Conservation (phyloP, 2,329 filamentous ascomycete genomes). For the Calonectria naviculata region DNA sequence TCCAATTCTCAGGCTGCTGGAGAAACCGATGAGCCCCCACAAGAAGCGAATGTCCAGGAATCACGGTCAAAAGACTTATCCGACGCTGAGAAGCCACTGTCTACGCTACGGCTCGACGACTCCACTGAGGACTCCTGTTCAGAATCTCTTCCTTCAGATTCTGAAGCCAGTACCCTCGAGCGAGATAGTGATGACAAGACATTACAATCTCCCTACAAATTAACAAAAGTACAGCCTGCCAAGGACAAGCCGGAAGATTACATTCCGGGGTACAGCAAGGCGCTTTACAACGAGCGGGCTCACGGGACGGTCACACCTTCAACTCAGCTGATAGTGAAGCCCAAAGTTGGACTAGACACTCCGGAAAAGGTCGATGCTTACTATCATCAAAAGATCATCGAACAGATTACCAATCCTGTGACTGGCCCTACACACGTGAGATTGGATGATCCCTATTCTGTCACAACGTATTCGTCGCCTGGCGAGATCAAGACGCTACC, state of each 20-base stretch:
- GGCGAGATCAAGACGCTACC: not conserved
- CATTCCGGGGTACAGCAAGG: not conserved
- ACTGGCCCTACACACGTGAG: not conserved
- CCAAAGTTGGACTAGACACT: not conserved
- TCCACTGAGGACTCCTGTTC: not conserved
- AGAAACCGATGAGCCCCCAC: not conserved
- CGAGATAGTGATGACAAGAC: not conserved
- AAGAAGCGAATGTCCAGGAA: not conserved
- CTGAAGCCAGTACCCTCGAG: not conserved
- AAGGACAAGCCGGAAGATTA: not conserved
- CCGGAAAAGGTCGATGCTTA: not conserved
- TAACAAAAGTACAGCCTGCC: not conserved
- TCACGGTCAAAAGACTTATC: not conserved
- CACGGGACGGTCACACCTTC: not conserved
- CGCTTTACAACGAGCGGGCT: too few relatives aligned
- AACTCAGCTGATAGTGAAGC: not conserved
- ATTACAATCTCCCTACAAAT: not conserved
- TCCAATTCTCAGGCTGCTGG: not conserved
- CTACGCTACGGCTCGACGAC: not conserved
- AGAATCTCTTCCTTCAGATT: not conserved
- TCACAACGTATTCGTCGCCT: not conserved
- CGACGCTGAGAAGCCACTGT: not conserved
- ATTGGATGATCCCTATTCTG: not conserved
- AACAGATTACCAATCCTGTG: too few relatives aligned
- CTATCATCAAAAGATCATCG: not conserved